Conservation (phyloP, 2,329 filamentous ascomycete genomes). For the Trichoderma atroviride region DNA sequence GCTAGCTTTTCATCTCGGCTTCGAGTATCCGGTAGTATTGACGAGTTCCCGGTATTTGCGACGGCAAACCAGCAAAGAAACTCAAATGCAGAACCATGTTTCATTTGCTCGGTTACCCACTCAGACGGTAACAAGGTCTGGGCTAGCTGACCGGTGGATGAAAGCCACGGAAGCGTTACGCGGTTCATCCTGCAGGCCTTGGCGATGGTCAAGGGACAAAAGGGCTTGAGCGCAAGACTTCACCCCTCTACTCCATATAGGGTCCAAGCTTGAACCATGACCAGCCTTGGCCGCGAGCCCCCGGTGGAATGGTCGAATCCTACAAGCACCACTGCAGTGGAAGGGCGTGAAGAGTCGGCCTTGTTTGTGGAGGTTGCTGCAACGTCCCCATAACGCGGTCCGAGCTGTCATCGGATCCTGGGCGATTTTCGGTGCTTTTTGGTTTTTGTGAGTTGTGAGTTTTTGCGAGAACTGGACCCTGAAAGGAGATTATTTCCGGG, state of each 20-base stretch:
- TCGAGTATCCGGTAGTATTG: background rate
- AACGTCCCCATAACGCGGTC: background rate
- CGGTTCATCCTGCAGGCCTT: background rate
- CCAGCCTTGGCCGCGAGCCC: background rate
- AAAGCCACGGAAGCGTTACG: slow-evolving; percentile 3
- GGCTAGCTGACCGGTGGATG: background rate
- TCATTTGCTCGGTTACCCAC: background rate
- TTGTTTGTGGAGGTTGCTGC: slow-evolving; percentile 18
- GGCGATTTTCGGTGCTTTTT: slow-evolving; percentile 9
- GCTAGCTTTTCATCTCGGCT: background rate
- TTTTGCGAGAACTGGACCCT: background rate
- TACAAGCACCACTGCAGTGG: background rate
- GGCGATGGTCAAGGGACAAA: background rate
- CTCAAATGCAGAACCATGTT: background rate
- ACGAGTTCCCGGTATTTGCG: background rate
- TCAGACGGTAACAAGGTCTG: background rate
- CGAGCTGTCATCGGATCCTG: slow-evolving; percentile 19
- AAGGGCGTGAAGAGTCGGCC: slow-evolving; percentile 7
- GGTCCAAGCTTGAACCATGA: background rate
- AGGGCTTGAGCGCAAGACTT: background rate
- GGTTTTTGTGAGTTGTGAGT: background rate
- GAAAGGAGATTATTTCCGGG: slow-evolving; percentile 10
- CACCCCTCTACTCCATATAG: slow-evolving; percentile 2
- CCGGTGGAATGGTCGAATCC: background rate
- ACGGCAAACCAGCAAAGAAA: background rate